Evolutionary conservation across 495 filamentous ascomycete species (phyloP), one percentile per base, ranked within the genome.

Genomic region (Tuber aestivum): DNA sequence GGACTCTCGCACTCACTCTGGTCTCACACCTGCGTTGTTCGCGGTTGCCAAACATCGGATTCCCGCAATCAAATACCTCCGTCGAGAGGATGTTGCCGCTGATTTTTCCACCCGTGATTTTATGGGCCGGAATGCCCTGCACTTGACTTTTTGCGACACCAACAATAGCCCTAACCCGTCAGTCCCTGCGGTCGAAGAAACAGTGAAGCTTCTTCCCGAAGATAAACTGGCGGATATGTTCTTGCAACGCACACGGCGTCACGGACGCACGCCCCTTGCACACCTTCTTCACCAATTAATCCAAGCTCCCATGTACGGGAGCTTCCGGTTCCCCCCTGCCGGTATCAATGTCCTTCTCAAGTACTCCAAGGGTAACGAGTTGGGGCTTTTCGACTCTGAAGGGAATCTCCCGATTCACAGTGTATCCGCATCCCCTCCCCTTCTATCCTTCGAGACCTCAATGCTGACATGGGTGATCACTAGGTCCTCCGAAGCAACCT

Each of bases 361-460:
- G 71, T 70, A 78, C 69, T 73, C 72, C 32, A 75, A 75, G 37
- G 73, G 79, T 8, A 72, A n/a, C 16, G 75, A 80, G 27, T 65
- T 81, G n/a, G 80, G 79, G 32, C 72, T 81, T 70, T 70, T 76
- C 5, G 75, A 78, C 72, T 48, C 50, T 45, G 80, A 78, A 41
- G 80, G 80, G 35, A 81, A 81, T 32, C 48, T 81, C 20, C 80
- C 80, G n/a, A 75, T 81, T 70, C 80, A 81, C 45, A 75, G 61
- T 73, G 80, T 81, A 73, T 40, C 37, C 70, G 72, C 23, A 72
- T 20, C 48, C 9, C 37, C 27, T 14, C 32, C 16, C 27, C 35
- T 38, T 23, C 20, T 40, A 70, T 74, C 42, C 14, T 35, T 20
- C 21, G 18, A 72, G 75, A 69, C 45, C 20, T 71, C n/a, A 23